phyloP scores from a whole-genome alignment of 306 rosid species.

The Mimosa bimucronata region DNA sequence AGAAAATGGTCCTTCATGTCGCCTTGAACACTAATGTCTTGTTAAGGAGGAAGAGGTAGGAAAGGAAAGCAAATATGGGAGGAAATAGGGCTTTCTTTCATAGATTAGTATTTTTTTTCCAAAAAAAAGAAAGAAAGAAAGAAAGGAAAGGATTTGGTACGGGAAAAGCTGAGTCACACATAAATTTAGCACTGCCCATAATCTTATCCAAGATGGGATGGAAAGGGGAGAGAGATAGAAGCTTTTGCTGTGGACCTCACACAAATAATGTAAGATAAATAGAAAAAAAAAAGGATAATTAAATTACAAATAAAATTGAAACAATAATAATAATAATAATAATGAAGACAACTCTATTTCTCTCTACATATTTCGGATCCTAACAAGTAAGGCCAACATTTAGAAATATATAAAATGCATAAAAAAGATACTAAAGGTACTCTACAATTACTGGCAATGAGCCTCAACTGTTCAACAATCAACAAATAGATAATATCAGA shows the following conservation, averaged over 20 bases:
- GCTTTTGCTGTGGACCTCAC: neutral
- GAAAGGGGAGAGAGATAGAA: neutral
- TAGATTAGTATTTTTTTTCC: neutral
- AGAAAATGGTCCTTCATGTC: neutral
- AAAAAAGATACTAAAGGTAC: constrained; percentile 16
- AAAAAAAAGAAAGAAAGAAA: too few relatives aligned
- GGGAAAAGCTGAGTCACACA: neutral
- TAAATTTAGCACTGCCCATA: neutral
- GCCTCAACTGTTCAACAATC: constrained; percentile 5
- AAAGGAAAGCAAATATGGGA: neutral
- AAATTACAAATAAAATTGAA: neutral
- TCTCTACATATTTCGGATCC: neutral
- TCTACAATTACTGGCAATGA: constrained; percentile 13
- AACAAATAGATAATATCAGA: constrained; percentile 22
- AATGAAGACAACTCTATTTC: too few relatives aligned
- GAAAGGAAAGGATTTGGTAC: neutral
- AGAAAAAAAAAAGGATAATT: neutral
- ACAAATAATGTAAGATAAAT: neutral
- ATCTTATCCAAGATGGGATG: neutral
- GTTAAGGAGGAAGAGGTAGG: neutral
- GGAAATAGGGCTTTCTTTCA: neutral
- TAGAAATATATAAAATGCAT: neutral
- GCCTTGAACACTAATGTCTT: neutral
- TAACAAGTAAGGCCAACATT: neutral
- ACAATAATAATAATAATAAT: neutral